Evolutionary conservation across 208 protist species (phyloP).

Genomic region (Trypanosoma congolense): DNA sequence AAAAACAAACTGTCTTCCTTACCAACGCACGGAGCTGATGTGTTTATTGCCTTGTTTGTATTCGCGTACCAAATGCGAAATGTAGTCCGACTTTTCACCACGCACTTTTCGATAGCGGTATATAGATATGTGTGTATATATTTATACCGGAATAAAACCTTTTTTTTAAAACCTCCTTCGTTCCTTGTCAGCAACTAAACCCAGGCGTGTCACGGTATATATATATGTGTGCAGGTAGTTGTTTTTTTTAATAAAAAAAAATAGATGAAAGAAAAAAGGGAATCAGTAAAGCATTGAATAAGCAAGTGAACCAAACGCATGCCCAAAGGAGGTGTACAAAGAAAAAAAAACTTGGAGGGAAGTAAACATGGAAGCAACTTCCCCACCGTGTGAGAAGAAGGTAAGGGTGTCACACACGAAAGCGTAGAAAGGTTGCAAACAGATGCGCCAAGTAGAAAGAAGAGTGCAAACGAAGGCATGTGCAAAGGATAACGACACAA

Average conservation of each 20-base stretch:
- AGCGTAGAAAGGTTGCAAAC: not conserved
- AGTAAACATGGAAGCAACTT: too few relatives aligned
- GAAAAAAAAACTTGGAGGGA: too few relatives aligned
- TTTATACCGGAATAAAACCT: not conserved
- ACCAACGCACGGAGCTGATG: too few relatives aligned
- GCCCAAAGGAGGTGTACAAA: slow-evolving; percentile 4
- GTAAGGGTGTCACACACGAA: not conserved
- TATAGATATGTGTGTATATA: not conserved
- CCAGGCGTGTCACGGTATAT: not conserved
- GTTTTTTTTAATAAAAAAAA: slow-evolving; percentile 13
- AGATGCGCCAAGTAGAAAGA: too few relatives aligned
- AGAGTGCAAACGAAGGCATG: too few relatives aligned
- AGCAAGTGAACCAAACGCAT: too few relatives aligned
- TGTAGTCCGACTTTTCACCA: too few relatives aligned
- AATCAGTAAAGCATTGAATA: slow-evolving; percentile 6
- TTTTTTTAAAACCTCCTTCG: not conserved
- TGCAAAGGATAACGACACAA: too few relatives aligned
- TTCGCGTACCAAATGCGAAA: not conserved
- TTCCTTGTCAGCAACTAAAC: too few relatives aligned
- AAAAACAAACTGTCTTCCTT: too few relatives aligned
- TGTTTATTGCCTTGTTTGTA: not conserved
- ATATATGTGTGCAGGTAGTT: slow-evolving; percentile 2
- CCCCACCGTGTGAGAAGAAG: too few relatives aligned
- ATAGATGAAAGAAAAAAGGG: slow-evolving; percentile 1
- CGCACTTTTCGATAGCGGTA: too few relatives aligned